phyloP scores from a whole-genome alignment of 345 rosid genomes.

The Anacardium occidentale region DNA sequence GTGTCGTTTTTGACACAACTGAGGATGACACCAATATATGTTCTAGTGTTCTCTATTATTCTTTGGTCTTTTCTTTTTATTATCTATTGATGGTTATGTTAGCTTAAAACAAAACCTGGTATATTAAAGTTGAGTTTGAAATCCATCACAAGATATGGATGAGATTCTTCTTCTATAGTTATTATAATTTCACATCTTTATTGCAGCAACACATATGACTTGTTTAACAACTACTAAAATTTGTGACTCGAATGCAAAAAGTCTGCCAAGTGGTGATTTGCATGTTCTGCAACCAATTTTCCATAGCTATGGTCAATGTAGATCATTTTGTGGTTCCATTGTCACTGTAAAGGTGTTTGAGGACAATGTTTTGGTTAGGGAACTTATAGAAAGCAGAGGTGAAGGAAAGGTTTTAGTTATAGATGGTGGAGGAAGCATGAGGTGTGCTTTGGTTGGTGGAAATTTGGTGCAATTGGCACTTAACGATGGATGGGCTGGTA shows the following conservation, averaged over 20 bases:
- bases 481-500: slow-evolving; percentile 83
- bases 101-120: background rate
- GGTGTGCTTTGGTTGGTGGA: slow-evolving; percentile 83
- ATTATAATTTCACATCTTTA: background rate
- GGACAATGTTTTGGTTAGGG: slow-evolving; percentile 78
- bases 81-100: background rate
- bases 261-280: slow-evolving; percentile 59
- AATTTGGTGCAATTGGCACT: slow-evolving; percentile 72
- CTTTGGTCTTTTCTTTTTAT: background rate
- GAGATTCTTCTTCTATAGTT: background rate
- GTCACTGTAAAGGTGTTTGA: slow-evolving; percentile 79
- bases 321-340: slow-evolving; percentile 68
- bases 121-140: background rate
- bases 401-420: slow-evolving; percentile 78
- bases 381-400: slow-evolving; percentile 69
- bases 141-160: slow-evolving; percentile 6
- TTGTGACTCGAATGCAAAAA: slow-evolving; percentile 67
- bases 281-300: slow-evolving; percentile 67
- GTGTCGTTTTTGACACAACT: too few relatives aligned
- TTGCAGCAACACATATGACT: slow-evolving; percentile 44
- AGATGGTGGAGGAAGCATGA: slow-evolving; percentile 89
- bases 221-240: slow-evolving; percentile 76
- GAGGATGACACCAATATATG: too few relatives aligned
- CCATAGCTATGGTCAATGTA: slow-evolving; percentile 68
- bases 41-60: too few relatives aligned